Evolutionary conservation across 768 basidiomycete genomes (phyloP).

Genomic region (Lactifluus rugatus): DNA sequence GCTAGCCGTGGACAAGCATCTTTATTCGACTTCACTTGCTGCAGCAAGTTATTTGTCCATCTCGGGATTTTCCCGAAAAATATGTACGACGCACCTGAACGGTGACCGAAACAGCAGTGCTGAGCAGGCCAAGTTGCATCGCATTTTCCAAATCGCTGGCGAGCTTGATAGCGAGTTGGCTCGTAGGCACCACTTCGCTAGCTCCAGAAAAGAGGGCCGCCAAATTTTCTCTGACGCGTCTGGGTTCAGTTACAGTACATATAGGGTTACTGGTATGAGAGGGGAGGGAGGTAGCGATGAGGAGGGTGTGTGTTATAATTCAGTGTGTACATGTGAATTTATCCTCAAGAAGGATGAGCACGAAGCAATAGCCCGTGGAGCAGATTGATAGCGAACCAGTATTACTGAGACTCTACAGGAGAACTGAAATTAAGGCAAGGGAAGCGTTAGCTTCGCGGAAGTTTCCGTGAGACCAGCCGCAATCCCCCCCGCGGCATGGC

Average conservation of each 20-base stretch:
- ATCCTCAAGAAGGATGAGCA: neutral
- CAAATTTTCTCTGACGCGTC: neutral
- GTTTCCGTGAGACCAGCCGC: neutral
- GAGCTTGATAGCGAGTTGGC: neutral
- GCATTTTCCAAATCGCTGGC: neutral
- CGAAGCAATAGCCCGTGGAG: no score
- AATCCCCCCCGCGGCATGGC: no score
- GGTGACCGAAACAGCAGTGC: neutral
- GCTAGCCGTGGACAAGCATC: slow-evolving; percentile 1
- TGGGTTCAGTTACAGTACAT: neutral
- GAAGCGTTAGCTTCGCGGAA: neutral
- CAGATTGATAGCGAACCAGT: neutral
- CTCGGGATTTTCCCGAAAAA: neutral
- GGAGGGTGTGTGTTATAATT: neutral
- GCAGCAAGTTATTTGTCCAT: neutral
- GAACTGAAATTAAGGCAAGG: no score
- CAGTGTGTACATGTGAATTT: neutral
- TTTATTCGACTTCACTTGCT: slow-evolving; percentile 7
- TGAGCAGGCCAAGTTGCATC: slow-evolving; percentile 3
- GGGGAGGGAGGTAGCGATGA: neutral
- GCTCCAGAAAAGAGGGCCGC: neutral
- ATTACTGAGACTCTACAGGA: neutral
- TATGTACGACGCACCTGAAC: neutral
- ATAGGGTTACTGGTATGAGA: neutral
- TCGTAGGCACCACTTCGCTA: neutral